Percentiles rank a stretch among this genome's conserved stretches.
These are phyloP conservation scores for Tinospora cordifolia DNA, from an alignment of 164 flowering plant genomes.

Conservation along the genomic window DNA sequence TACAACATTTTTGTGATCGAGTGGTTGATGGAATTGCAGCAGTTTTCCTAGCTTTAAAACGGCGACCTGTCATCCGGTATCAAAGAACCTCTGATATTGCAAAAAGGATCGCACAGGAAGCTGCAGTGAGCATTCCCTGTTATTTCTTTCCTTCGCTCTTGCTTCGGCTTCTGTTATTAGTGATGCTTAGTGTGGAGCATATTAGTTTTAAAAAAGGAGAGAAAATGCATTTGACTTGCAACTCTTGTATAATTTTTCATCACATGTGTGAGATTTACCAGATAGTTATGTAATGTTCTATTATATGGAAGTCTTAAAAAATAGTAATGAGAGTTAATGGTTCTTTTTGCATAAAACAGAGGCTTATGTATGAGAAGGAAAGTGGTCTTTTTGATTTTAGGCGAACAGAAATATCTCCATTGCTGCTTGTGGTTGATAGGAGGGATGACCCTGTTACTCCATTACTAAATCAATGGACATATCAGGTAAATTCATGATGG, in stretches of 20 bases:
- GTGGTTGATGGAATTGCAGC: constrained; percentile 89
- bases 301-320: background rate
- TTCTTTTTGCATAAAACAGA: constrained; percentile 39
- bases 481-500: constrained; percentile 55
- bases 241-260: background rate
- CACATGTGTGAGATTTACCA: background rate
- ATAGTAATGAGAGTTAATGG: constrained; percentile 1
- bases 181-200: background rate
- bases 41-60: constrained; percentile 73
- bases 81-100: constrained; percentile 89
- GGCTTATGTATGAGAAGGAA: constrained; percentile 91
- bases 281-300: background rate
- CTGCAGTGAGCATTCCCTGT: constrained; percentile 44
- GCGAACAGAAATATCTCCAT: constrained; percentile 77
- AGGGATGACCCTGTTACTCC: constrained; percentile 97
- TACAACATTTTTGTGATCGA: constrained; percentile 72
- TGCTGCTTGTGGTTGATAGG: constrained; percentile 76
- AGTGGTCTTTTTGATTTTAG: constrained; percentile 96
- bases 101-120: constrained; percentile 84
- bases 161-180: background rate
- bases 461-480: constrained; percentile 93
- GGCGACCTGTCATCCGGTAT: constrained; percentile 84
- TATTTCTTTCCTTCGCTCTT: background rate
- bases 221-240: background rate
- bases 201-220: background rate